Evolutionary conservation across 1,284 basidiomycete genomes (phyloP), one percentile per base, ranked within the genome.

Genomic region (Rhodotorula sp.): DNA sequence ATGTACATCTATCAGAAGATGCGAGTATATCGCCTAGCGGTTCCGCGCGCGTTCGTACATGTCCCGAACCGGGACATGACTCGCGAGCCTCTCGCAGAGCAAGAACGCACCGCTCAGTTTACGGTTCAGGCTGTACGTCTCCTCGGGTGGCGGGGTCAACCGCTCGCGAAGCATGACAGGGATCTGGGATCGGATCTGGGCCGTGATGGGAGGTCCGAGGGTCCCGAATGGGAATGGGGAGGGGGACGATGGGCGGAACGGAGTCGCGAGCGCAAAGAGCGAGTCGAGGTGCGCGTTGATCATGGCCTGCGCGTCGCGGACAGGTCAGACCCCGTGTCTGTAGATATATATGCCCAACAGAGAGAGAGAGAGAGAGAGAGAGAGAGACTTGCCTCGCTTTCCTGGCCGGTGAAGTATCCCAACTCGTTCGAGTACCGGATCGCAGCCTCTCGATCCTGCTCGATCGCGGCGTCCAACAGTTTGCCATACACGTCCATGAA

Each of bases 21-120:
- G 49, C n/a, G 6, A n/a, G n/a, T 10, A 26, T 51, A n/a, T n/a
- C n/a, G n/a, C n/a, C 22, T 51, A 60, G 6, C 45, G n/a, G 29
- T 24, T 33, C 59, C 33, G 30, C 33, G 55, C 53, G 10, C 53
- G 53, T 4, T n/a, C 42, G 42, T 59, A 54, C 61, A 51, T 22
- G 29, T 79, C 81, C 77, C 84, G 85, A 72, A 91, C 91, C 78
- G 91, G 86, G 26, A 98, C 87, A 3, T 83, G 84, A 22, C 92
- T 91, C 56, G 86, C 86, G 49, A 98, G 83, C 66, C 91, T 84
- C 22, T 93, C 88, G 60, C 95, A 95, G 22, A 98, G 85, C 73
- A 99, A 82, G 82, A 99, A 97, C 4, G 92, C 89, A 0, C 95
- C 95, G 75, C 92, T 94, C 73, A 98, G 80, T 85, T 98, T 99